A percentile compares a stretch with the other conserved stretches of the same genome.
Evolutionary conservation across 768 basidiomycete species (phyloP).

Genomic region (Boletus insuetus): DNA sequence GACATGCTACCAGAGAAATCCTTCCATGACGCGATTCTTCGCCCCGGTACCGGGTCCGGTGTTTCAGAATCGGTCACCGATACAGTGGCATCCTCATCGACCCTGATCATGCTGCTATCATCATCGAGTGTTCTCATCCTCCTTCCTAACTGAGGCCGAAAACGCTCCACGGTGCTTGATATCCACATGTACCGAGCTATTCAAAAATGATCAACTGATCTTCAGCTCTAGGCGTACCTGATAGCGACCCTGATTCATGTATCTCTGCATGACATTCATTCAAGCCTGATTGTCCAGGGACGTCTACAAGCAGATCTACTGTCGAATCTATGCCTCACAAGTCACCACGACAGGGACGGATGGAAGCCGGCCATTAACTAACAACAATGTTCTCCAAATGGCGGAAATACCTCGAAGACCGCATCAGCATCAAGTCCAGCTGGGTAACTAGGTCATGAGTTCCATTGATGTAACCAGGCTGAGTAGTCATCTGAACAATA

Average conservation of each 20-base stretch:
- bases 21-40: constrained; percentile 15
- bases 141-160: background rate
- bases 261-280: constrained; percentile 20
- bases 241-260: constrained; percentile 27
- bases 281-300: constrained; percentile 20
- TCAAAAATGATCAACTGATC: constrained; percentile 15
- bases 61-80: constrained; percentile 5
- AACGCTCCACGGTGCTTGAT: background rate
- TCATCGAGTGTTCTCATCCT: background rate
- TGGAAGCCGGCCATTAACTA: constrained; percentile 12
- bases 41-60: constrained; percentile 17
- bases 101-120: background rate
- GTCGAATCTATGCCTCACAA: constrained; percentile 14
- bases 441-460: background rate
- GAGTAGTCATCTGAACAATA: background rate
- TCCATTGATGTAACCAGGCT: background rate
- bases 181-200: background rate
- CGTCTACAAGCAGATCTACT: constrained; percentile 16
- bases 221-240: constrained; percentile 16
- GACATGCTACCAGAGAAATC: constrained; percentile 2
- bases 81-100: constrained; percentile 3
- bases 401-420: constrained; percentile 21
- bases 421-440: background rate
- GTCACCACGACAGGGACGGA: constrained; percentile 26
- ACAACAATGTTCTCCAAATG: constrained; percentile 11